These are phyloP conservation scores for Alnus glutinosa DNA, from an alignment of 306 rosid genomes.

Conservation along the genomic window DNA sequence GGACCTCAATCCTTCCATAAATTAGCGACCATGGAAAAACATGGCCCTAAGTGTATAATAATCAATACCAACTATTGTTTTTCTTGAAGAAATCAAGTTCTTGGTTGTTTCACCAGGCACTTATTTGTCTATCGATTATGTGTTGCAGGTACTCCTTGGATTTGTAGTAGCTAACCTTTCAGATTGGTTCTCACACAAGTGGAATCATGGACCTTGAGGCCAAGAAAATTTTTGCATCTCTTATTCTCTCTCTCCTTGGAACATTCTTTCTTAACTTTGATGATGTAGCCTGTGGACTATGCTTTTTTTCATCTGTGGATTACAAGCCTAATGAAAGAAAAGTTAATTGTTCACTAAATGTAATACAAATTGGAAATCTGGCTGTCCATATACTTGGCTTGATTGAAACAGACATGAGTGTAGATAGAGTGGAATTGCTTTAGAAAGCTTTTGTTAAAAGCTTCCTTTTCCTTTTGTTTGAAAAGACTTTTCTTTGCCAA, in stretches of 20 bases:
- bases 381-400: not conserved
- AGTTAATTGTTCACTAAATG: not conserved
- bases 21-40: not conserved
- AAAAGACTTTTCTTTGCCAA: constrained; percentile 2
- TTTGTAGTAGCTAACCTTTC: constrained; percentile 36
- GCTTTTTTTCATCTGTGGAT: not conserved
- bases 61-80: not conserved
- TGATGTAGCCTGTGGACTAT: not conserved
- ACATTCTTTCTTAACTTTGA: not conserved
- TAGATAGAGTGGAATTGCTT: not conserved
- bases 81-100: not conserved
- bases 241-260: not conserved
- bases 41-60: not conserved
- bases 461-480: not conserved
- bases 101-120: not conserved
- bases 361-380: not conserved
- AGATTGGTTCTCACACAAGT: constrained; percentile 31
- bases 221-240: constrained; percentile 3
- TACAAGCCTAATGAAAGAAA: not conserved
- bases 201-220: constrained; percentile 11
- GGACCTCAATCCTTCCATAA: not conserved
- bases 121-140: not conserved
- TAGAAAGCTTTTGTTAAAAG: not conserved
- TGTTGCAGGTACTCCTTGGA: constrained; percentile 32
- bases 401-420: not conserved